These are phyloP conservation scores for Diaporthe nobilis DNA, from an alignment of 2,329 filamentous ascomycete genomes.

Conservation along the genomic window DNA sequence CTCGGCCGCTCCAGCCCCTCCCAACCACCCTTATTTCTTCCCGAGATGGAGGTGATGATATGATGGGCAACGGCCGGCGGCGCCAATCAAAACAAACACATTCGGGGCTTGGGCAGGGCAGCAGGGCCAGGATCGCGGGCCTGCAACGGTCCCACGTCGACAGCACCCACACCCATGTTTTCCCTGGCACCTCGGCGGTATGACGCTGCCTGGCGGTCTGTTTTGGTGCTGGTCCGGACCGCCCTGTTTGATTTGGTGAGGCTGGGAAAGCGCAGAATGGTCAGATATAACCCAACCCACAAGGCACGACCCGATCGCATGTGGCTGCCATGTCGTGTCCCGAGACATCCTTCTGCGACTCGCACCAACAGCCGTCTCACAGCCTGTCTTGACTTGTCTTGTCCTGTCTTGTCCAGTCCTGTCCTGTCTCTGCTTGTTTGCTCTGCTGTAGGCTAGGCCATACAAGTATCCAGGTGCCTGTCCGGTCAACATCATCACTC, in stretches of 20 bases:
- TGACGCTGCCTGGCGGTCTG: slow-evolving; percentile 27
- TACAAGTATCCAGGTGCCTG: neutral
- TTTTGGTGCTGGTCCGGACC: slow-evolving; percentile 15
- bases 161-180: slow-evolving; percentile 19
- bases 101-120: neutral
- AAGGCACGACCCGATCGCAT: slow-evolving; percentile 11
- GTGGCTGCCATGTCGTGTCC: slow-evolving; percentile 31
- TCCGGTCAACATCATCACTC: neutral
- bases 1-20: slow-evolving; percentile 5
- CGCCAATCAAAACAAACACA: slow-evolving; percentile 36
- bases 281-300: slow-evolving; percentile 28
- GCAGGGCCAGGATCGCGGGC: slow-evolving; percentile 5
- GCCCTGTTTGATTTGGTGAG: slow-evolving; percentile 34
- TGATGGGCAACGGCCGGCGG: slow-evolving; percentile 21
- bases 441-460: neutral
- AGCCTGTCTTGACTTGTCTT: neutral
- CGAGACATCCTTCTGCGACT: slow-evolving; percentile 21
- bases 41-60: slow-evolving; percentile 16
- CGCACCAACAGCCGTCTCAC: neutral
- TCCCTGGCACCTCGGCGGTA: slow-evolving; percentile 16
- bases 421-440: neutral
- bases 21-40: slow-evolving; percentile 32
- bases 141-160: slow-evolving; percentile 25
- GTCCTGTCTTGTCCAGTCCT: neutral
- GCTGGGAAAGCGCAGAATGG: slow-evolving; percentile 20